Conservation (phyloP, 2,329 filamentous ascomycete species). For the Ustilaginoidea virens region DNA sequence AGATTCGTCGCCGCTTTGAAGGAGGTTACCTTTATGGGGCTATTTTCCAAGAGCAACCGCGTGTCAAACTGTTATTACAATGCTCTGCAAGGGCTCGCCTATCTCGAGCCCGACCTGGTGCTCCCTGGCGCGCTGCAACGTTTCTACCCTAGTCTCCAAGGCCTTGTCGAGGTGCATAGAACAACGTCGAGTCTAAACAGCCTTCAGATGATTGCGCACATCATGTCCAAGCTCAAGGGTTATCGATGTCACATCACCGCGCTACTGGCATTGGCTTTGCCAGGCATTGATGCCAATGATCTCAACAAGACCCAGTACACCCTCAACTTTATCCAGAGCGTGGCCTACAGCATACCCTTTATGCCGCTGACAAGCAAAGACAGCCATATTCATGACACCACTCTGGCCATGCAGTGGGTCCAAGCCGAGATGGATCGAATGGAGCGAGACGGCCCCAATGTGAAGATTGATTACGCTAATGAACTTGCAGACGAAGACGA, state of each 20-base stretch:
- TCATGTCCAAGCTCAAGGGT: slow-evolving; percentile 88
- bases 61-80: slow-evolving; percentile 86
- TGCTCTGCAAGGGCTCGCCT: slow-evolving; percentile 77
- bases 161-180: slow-evolving; percentile 89
- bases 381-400: slow-evolving; percentile 54
- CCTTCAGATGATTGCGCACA: slow-evolving; percentile 78
- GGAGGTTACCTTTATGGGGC: slow-evolving; percentile 94
- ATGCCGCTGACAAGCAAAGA: slow-evolving; percentile 50
- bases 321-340: slow-evolving; percentile 84
- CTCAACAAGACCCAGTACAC: slow-evolving; percentile 92
- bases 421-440: slow-evolving; percentile 87
- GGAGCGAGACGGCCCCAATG: slow-evolving; percentile 71
- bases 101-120: slow-evolving; percentile 80
- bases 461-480: slow-evolving; percentile 71
- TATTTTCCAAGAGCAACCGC: slow-evolving; percentile 89
- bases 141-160: slow-evolving; percentile 94
- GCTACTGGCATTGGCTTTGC: slow-evolving; percentile 77
- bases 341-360: slow-evolving; percentile 92
- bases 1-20: slow-evolving; percentile 80
- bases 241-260: slow-evolving; percentile 93
- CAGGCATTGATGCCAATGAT: slow-evolving; percentile 95
- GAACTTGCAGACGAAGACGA: slow-evolving; percentile 79
- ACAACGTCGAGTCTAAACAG: slow-evolving; percentile 88
- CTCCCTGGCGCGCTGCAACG: slow-evolving; percentile 85
- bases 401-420: slow-evolving; percentile 81